Percentiles rank a stretch among this genome's conserved stretches.
phyloP scores from a whole-genome alignment of 2,329 filamentous ascomycete species.

The Penicillium freii region DNA sequence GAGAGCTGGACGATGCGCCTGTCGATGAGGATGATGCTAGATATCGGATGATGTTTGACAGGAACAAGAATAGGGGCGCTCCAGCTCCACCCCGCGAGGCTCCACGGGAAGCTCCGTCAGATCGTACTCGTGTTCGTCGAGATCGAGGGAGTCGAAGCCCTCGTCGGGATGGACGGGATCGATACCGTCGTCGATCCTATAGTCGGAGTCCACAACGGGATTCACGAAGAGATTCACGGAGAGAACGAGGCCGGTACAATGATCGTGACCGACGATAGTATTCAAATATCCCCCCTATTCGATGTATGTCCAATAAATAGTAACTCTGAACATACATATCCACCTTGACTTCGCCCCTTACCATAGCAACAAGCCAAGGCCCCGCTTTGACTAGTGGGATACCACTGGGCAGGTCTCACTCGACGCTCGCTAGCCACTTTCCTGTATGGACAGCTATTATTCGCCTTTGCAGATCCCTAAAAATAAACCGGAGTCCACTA shows the following conservation, averaged over 20 bases:
- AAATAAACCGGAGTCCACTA: constrained; percentile 18
- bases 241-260: constrained; percentile 35
- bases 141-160: constrained; percentile 34
- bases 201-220: constrained; percentile 31
- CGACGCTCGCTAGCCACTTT: constrained; percentile 4
- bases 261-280: constrained; percentile 27
- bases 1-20: constrained; percentile 58
- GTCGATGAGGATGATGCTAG: constrained; percentile 50
- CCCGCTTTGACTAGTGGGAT: constrained; percentile 10
- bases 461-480: constrained; percentile 13
- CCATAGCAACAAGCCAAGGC: constrained; percentile 1
- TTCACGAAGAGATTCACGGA: constrained; percentile 23
- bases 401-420: constrained; percentile 20
- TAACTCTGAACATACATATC: neutral
- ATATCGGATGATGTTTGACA: constrained; percentile 81
- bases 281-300: constrained; percentile 10
- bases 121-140: constrained; percentile 43
- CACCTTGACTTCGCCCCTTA: neutral
- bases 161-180: constrained; percentile 27
- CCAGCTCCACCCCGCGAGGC: constrained; percentile 10
- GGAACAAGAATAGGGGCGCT: constrained; percentile 31
- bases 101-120: constrained; percentile 30
- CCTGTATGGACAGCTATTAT: constrained; percentile 12
- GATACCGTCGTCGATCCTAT: constrained; percentile 40
- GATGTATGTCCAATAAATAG: neutral